phyloP scores from a whole-genome alignment of 75 land plant genomes.

The Ceratopteris richardii region DNA sequence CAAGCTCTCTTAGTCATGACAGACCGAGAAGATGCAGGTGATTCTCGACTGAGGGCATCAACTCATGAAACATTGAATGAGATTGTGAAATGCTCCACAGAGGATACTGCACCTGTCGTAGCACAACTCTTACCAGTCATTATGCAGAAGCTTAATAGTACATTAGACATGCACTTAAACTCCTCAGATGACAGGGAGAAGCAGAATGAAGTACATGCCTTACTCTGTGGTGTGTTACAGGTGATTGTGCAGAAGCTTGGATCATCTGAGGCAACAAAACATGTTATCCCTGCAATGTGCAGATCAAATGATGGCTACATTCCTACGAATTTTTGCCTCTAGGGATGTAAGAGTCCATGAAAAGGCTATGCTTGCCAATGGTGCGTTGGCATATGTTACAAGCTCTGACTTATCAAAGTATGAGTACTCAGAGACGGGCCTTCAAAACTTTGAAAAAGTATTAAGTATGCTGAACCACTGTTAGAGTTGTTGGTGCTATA shows the following conservation, averaged over 20 bases:
- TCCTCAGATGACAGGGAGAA: slow-evolving; percentile 56
- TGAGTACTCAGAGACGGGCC: slow-evolving; percentile 59
- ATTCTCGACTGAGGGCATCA: slow-evolving; percentile 47
- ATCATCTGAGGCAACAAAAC: too few species aligned
- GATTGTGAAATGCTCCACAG: slow-evolving; percentile 41
- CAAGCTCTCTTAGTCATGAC: slow-evolving; percentile 33
- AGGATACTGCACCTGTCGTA: slow-evolving; percentile 41
- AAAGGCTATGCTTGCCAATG: too few species aligned
- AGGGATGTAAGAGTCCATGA: too few species aligned
- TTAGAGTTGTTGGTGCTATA: too few species aligned
- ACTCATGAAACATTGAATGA: too few species aligned
- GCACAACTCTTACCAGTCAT: slow-evolving; percentile 47
- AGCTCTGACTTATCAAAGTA: slow-evolving; percentile 54
- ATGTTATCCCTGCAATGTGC: too few species aligned
- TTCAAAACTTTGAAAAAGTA: slow-evolving; percentile 70
- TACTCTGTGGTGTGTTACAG: too few species aligned
- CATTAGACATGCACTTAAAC: slow-evolving; percentile 38
- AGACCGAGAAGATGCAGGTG: slow-evolving; percentile 45
- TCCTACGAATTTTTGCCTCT: too few species aligned
- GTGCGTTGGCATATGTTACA: too few species aligned
- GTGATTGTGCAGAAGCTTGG: too few species aligned
- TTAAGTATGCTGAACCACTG: too few species aligned
- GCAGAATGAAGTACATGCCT: slow-evolving; percentile 45
- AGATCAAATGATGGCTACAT: too few species aligned
- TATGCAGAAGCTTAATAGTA: slow-evolving; percentile 38